These are phyloP conservation scores for Cyberlindnera mississippiensis DNA, from an alignment of 805 yeast genomes.

Conservation along the genomic window DNA sequence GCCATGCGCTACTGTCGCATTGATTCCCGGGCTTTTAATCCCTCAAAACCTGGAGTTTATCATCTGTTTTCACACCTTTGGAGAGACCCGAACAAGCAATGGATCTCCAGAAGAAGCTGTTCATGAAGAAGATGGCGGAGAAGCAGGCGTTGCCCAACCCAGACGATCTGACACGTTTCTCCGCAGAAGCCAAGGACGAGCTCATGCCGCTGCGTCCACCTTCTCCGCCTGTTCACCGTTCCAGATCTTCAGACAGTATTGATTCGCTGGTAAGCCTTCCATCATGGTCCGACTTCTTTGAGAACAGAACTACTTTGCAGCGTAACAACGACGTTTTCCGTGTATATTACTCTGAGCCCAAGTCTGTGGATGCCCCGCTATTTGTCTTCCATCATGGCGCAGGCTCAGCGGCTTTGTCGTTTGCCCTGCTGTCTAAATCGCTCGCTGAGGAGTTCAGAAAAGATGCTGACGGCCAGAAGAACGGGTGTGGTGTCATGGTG, in stretches of 20 bases:
- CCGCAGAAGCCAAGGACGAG: constrained; percentile 10
- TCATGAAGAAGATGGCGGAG: constrained; percentile 13
- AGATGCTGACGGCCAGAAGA: constrained; percentile 24
- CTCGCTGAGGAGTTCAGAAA: constrained; percentile 26
- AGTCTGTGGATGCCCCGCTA: constrained; percentile 41
- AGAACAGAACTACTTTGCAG: constrained; percentile 21
- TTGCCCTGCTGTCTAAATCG: constrained; percentile 47
- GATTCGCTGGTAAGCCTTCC: not conserved
- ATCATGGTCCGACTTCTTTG: constrained; percentile 35
- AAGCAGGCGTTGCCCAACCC: constrained; percentile 1
- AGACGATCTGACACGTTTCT: constrained; percentile 2
- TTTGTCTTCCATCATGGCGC: constrained; percentile 92
- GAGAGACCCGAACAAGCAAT: too few species aligned
- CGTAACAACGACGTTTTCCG: constrained; percentile 37
- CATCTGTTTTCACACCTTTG: too few species aligned
- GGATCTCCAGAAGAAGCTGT: constrained; percentile 13
- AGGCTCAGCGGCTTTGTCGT: constrained; percentile 82
- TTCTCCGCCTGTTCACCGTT: constrained; percentile 9
- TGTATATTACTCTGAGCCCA: constrained; percentile 57
- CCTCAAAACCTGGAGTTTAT: not conserved
- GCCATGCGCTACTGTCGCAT: too few species aligned
- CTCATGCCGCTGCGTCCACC: constrained; percentile 14
- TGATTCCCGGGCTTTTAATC: not conserved
- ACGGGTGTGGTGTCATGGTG: constrained; percentile 58
- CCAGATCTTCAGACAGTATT: not conserved